A percentile compares a stretch with the other conserved stretches of the same genome.
phyloP scores from a whole-genome alignment of 2,329 filamentous ascomycete genomes.

The Ophiostoma populinum region DNA sequence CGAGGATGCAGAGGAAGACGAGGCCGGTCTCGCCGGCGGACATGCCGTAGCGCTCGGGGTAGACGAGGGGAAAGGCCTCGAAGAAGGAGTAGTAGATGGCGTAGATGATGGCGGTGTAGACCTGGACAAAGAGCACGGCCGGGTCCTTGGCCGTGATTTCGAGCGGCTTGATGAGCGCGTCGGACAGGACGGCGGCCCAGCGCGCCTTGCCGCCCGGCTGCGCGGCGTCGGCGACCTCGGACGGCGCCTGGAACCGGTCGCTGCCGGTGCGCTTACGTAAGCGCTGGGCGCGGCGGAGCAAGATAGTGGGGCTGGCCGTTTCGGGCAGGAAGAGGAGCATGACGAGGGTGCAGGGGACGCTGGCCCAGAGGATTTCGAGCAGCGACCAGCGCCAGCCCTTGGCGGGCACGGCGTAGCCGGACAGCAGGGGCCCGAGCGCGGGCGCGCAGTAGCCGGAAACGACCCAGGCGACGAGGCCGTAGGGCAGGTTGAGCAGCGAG shows the following conservation, averaged over 20 bases:
- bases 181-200: conserved; percentile 24
- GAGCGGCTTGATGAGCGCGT: conserved; percentile 41
- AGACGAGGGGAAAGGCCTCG: conserved; percentile 50
- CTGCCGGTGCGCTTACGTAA: conserved; percentile 37
- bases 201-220: conserved; percentile 23
- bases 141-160: conserved; percentile 39
- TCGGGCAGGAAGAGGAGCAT: conserved; percentile 20
- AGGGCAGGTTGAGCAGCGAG: conserved; percentile 39
- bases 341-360: conserved; percentile 25
- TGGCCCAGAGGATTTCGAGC: conserved; percentile 16
- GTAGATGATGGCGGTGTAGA: conserved; percentile 45
- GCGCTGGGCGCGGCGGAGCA: conserved; percentile 37
- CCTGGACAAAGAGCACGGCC: conserved; percentile 41
- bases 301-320: conserved; percentile 25
- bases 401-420: conserved; percentile 17
- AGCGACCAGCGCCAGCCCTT: conserved; percentile 20
- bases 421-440: conserved; percentile 32
- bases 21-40: conserved; percentile 38
- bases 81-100: conserved; percentile 47
- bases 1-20: conserved; percentile 41
- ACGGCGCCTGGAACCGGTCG: conserved; percentile 37
- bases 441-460: conserved; percentile 28
- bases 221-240: conserved; percentile 31
- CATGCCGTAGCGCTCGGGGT: conserved; percentile 41
- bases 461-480: conserved; percentile 70